Evolutionary conservation across 306 rosid species (phyloP), one percentile per base, ranked within the genome.

Genomic region (Dicorynia guianensis): DNA sequence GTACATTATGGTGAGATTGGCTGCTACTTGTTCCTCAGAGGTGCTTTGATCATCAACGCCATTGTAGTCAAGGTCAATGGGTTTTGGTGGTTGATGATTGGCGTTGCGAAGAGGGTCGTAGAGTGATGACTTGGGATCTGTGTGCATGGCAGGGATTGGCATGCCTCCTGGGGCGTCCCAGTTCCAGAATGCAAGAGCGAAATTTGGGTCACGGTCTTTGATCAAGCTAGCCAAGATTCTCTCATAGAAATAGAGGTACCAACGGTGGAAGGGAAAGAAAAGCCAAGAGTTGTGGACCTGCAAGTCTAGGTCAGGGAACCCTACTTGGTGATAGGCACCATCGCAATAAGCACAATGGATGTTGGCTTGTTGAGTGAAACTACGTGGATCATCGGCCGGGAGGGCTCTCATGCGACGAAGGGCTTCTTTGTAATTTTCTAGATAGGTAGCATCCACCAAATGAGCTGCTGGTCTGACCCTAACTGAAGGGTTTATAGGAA

Each of bases 261-360:
- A 85, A 8, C 96, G 91, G 58, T 88, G 92, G 67, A 89, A 91
- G 5, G 96, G 96, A 11, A 77, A 88, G 79, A 91, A 91, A 5
- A 91, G 85, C 97, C 97, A 87, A 0, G 92, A 86, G 0, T 63
- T 44, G 58, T 88, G 96, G 48, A 91, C 25, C 50, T 85, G 79
- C 0, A 80, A 40, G 11, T 86, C 82, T 4, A 88, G 57, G 72
- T 78, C 54, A 0, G 80, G 81, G 14, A 77, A 82, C 11, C 87
- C 89, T 3, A 61, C 76, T 52, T 83, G 89, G n/a, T 78, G 80
- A 49, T 88, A 80, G 0, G 85, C 92, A 6, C 90, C 93, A n/a
- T 91, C 83, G 55, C 96, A 91, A 44, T 91, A 88, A 43, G 90
- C 96, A 34, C 93, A 87, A 18, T 89, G 96, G 19, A 91, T 39